These are phyloP conservation scores for Cymodocea nodosa DNA, from an alignment of 116 monocot genomes.

Conservation along the genomic window DNA sequence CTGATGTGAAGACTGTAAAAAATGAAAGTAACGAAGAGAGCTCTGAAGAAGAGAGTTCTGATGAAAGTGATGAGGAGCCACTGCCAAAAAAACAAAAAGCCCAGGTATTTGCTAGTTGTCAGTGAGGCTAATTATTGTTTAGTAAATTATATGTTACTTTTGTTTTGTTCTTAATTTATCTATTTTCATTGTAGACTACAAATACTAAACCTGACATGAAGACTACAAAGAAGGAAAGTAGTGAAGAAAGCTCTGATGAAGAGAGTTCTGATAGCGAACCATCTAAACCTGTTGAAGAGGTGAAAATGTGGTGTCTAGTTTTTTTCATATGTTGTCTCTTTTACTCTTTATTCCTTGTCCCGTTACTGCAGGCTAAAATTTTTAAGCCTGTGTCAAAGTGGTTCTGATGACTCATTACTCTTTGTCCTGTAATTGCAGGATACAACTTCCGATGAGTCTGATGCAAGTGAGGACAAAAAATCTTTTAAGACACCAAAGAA, in stretches of 20 bases:
- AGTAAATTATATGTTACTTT: background rate
- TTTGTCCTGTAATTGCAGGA: too few relatives aligned
- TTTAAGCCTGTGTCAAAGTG: constrained; percentile 1
- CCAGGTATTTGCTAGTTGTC: too few relatives aligned
- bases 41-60: constrained; percentile 8
- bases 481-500: constrained; percentile 30
- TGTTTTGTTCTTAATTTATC: background rate
- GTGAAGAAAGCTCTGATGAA: constrained; percentile 25
- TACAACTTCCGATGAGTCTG: constrained; percentile 13
- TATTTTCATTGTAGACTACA: constrained; percentile 1
- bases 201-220: constrained; percentile 7
- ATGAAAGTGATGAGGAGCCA: constrained; percentile 11
- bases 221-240: constrained; percentile 17
- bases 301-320: background rate
- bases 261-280: constrained; percentile 27
- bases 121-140: background rate
- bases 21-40: background rate
- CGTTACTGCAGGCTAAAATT: constrained; percentile 3
- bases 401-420: constrained; percentile 10
- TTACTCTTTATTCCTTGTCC: background rate
- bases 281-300: constrained; percentile 5
- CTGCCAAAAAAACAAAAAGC: too few relatives aligned
- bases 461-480: constrained; percentile 31
- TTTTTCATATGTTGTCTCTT: background rate
- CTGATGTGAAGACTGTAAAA: too few relatives aligned